These are phyloP conservation scores for Solanum bulbocastanum DNA, from an alignment of 257 asterid genomes.

Conservation along the genomic window DNA sequence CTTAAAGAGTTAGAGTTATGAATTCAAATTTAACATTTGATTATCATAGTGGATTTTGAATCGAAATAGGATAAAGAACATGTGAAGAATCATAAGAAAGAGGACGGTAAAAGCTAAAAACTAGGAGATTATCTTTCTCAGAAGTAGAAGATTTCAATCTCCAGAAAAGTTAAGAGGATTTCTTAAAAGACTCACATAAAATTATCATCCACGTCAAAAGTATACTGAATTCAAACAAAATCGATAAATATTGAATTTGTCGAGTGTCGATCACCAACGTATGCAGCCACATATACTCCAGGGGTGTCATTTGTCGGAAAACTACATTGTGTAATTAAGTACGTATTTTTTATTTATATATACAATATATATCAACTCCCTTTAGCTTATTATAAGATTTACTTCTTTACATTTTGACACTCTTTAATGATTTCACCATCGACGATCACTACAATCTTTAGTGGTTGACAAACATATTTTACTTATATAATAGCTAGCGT, in stretches of 20 bases:
- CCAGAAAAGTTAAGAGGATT: neutral
- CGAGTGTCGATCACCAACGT: too few relatives aligned
- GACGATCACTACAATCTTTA: neutral
- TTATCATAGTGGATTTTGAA: neutral
- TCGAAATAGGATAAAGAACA: neutral
- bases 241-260: neutral
- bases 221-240: neutral
- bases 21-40: neutral
- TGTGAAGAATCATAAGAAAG: neutral
- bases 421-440: neutral
- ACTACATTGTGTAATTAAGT: fast-evolving
- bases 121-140: neutral
- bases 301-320: neutral
- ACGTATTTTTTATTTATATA: too few relatives aligned
- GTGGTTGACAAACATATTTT: neutral
- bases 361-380: neutral
- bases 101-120: neutral
- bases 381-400: fast-evolving
- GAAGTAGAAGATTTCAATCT: neutral
- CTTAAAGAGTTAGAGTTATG: neutral
- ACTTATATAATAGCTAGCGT: neutral
- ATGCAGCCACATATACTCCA: neutral
- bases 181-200: neutral
- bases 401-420: neutral
- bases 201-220: neutral